These are phyloP conservation scores for Cladosporium sp. DNA, from an alignment of 2,329 filamentous ascomycete genomes.

Conservation along the genomic window DNA sequence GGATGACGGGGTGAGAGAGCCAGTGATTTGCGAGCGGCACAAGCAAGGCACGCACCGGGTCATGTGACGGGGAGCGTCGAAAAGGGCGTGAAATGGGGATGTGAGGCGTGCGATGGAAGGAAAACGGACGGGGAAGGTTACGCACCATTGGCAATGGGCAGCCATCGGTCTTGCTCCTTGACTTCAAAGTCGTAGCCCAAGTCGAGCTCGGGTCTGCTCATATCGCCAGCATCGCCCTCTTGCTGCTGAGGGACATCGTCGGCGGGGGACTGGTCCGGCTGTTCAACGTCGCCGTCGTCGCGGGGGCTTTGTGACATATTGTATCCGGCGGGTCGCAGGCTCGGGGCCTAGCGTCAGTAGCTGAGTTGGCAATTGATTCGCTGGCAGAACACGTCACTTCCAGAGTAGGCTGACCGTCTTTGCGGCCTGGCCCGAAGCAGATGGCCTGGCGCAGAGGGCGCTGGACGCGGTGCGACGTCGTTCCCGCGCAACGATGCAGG, in stretches of 20 bases:
- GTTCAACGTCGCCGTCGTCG: conserved; percentile 80
- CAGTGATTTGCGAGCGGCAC: conserved; percentile 13
- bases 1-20: not conserved
- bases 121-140: conserved; percentile 30
- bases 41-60: conserved; percentile 22
- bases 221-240: conserved; percentile 18
- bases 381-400: conserved; percentile 26
- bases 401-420: conserved; percentile 13
- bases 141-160: conserved; percentile 99
- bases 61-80: conserved; percentile 8
- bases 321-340: conserved; percentile 46
- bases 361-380: conserved; percentile 22
- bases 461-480: conserved; percentile 6
- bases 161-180: conserved; percentile 99
- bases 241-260: conserved; percentile 70
- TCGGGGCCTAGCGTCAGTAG: conserved; percentile 14
- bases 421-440: conserved; percentile 12
- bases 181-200: conserved; percentile 92
- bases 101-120: conserved; percentile 12
- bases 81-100: not conserved
- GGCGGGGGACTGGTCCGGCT: conserved; percentile 62
- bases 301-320: conserved; percentile 89
- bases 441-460: conserved; percentile 11
- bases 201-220: conserved; percentile 26
- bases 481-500: conserved; percentile 8